These are phyloP conservation scores for Apiotrichum sp. DNA, from an alignment of 1,284 basidiomycete species.

Conservation along the genomic window DNA sequence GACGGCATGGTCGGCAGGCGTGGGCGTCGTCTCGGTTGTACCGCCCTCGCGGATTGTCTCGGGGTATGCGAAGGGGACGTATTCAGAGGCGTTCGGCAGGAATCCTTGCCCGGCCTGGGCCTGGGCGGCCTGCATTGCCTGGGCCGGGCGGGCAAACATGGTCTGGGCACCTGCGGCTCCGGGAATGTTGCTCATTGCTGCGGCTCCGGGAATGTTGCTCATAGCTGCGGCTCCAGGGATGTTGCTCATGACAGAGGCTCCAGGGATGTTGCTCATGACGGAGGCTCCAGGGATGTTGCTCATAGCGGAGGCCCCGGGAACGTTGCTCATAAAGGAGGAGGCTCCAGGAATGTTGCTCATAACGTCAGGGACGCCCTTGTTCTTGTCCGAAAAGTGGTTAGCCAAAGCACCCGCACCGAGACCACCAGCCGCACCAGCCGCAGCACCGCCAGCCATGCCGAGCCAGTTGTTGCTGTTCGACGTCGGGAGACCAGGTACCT, in stretches of 20 bases:
- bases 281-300: not conserved
- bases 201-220: not conserved
- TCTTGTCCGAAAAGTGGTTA: not conserved
- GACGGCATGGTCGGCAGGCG: not conserved
- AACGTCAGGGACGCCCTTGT: not conserved
- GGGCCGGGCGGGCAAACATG: not conserved
- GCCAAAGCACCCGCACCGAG: not conserved
- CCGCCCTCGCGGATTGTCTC: not conserved
- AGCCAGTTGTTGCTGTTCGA: not conserved
- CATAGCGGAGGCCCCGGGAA: too few relatives aligned
- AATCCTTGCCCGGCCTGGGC: not conserved
- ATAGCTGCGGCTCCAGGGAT: not conserved
- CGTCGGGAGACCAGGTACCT: not conserved
- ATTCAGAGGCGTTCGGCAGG: not conserved
- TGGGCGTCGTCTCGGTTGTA: not conserved
- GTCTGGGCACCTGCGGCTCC: not conserved
- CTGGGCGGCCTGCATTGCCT: not conserved
- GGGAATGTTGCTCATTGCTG: too few relatives aligned
- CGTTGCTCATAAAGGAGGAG: too few relatives aligned
- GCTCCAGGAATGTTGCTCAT: too few relatives aligned
- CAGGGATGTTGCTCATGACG: not conserved
- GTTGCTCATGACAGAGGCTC: not conserved
- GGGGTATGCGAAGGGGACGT: conserved; percentile 2
- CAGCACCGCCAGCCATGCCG: not conserved
- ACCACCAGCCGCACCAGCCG: not conserved